These are phyloP conservation scores for Agrocybe pediades DNA, from an alignment of 768 basidiomycete species.

Conservation along the genomic window DNA sequence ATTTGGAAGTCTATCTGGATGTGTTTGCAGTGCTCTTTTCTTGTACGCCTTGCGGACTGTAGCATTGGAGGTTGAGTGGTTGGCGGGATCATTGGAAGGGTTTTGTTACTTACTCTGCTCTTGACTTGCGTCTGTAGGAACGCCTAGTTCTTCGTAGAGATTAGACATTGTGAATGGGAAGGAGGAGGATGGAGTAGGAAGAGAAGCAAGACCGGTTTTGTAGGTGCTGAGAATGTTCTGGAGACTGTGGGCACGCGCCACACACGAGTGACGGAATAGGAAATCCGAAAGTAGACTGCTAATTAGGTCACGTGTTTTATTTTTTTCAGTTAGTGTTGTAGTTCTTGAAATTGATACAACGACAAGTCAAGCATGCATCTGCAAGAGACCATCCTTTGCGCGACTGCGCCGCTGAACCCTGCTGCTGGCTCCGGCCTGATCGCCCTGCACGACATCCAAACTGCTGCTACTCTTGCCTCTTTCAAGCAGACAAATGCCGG, in stretches of 20 bases:
- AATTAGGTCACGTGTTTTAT: conserved; percentile 25
- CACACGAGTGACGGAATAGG: conserved; percentile 18
- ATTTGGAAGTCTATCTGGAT: conserved; percentile 69
- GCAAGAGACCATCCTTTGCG: conserved; percentile 70
- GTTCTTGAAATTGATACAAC: conserved; percentile 1
- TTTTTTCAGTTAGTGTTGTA: conserved; percentile 6
- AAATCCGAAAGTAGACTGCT: not conserved
- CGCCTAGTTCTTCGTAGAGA: conserved; percentile 66
- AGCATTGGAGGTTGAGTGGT: not conserved
- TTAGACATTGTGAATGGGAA: conserved; percentile 45
- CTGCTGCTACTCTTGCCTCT: conserved; percentile 72
- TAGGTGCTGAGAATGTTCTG: conserved; percentile 29
- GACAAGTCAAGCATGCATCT: conserved; percentile 53
- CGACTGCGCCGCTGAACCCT: conserved; percentile 52
- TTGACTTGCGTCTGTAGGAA: conserved; percentile 52
- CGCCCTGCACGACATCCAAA: conserved; percentile 80
- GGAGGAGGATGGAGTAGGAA: conserved; percentile 3
- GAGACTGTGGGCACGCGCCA: conserved; percentile 24
- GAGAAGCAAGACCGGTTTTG: conserved; percentile 11
- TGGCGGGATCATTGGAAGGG: conserved; percentile 1
- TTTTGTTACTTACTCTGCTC: conserved; percentile 60
- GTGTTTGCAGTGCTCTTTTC: conserved; percentile 68
- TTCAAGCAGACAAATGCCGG: conserved; percentile 84
- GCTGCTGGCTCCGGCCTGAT: conserved; percentile 62
- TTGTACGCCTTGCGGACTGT: conserved; percentile 81